Evolutionary conservation across 2,329 filamentous ascomycete species (phyloP).

Genomic region (Calcarisporium arbuscula): DNA sequence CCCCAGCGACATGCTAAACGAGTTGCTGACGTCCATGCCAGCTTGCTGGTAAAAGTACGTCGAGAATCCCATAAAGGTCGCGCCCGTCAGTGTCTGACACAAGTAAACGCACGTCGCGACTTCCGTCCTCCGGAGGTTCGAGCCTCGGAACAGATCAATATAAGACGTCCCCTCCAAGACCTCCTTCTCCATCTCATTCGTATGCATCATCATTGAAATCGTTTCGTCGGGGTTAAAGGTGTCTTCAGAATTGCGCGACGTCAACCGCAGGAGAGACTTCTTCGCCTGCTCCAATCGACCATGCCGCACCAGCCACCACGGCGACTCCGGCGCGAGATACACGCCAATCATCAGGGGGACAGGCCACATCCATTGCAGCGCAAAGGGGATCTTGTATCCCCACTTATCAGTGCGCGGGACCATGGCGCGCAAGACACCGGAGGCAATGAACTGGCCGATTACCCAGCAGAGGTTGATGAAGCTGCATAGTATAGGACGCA

Average conservation of each 20-base stretch:
- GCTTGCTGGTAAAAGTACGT: conserved; percentile 44
- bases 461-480: conserved; percentile 46
- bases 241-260: conserved; percentile 26
- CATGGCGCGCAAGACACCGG: conserved; percentile 35
- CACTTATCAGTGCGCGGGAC: conserved; percentile 30
- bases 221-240: conserved; percentile 34
- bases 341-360: conserved; percentile 36
- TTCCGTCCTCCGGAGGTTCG: conserved; percentile 39
- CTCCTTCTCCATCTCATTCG: conserved; percentile 41
- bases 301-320: conserved; percentile 42
- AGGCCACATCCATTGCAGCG: conserved; percentile 43
- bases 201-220: conserved; percentile 45
- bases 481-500: conserved; percentile 42
- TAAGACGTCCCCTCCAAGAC: conserved; percentile 35
- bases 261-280: conserved; percentile 31
- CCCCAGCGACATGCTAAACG: conserved; percentile 34
- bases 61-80: conserved; percentile 50
- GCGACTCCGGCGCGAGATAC: conserved; percentile 40
- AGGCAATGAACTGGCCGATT: conserved; percentile 40
- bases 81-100: conserved; percentile 33
- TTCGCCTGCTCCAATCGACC: conserved; percentile 33
- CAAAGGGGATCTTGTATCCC: conserved; percentile 43
- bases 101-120: conserved; percentile 39
- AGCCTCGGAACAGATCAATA: conserved; percentile 39
- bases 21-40: conserved; percentile 30